Base-by-base conservation (phyloP, 257 asterid species). In the Lantana camara region DNA sequence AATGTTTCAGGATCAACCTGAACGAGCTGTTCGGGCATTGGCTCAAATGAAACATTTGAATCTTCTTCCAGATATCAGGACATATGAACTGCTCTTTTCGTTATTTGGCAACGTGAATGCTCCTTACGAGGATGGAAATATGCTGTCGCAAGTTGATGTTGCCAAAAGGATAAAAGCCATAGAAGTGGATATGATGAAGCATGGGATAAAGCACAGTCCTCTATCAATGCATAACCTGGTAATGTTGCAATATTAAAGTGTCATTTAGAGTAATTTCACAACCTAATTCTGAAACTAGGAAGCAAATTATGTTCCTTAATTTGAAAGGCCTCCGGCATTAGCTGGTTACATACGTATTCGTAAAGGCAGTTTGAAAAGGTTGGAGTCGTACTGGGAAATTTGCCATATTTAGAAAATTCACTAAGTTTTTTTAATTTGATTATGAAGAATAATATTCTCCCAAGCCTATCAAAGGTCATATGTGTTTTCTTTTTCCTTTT, bases 121-220 rank as follows among this genome's bases (percentile, higher is more conserved):
- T 57, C 96, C 95, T 45, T 89, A 85, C 51, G 96, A 87, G 67
- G 83, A 74, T 3, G 82, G 89, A 42, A 71, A 82, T 70, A 27
- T 76, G 68, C 60, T 63, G 65, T 90, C 96, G 40, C 97, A 85
- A 70, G 76, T 62, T 68, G 96, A 82, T 67, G 91, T 65, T 76
- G 76, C 82, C 62, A 83, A 68, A 80, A 87, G 97, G 80, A 80
- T 92, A 71, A 68, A 63, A 52, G 84, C 80, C 70, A 89, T 92
- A 67, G 95, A 89, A 85, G 80, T 63, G 88, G 97, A 92, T 73
- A 92, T 92, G 98, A 64, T 35, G 68, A 82, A 68, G 73, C 79
- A 79, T 78, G 94, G 95, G 62, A 72, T 92, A 75, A 85, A 82
- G 70, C 98, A 89, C 78, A 89, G 81, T 75, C 78, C 49, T 63